Conservation (phyloP, 2,329 filamentous ascomycete species). For the Aplosporella prunicola region DNA sequence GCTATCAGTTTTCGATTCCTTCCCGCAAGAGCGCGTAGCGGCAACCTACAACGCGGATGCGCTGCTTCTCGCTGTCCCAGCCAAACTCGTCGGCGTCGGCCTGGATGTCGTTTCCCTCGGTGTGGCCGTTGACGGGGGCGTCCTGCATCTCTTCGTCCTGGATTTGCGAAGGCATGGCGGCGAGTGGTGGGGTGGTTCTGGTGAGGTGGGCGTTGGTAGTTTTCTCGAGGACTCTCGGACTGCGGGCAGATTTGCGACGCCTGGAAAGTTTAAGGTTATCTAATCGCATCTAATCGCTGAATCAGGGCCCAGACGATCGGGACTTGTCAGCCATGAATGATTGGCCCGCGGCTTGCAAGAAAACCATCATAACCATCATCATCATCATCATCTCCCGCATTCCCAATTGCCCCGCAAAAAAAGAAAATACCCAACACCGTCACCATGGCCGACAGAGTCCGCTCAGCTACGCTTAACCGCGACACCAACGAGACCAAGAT, state of each 20-base stretch:
- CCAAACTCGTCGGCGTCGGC: slow-evolving; percentile 32
- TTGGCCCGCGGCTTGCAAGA: background rate
- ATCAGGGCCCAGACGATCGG: background rate
- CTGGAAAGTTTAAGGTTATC: slow-evolving; percentile 15
- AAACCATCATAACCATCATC: background rate
- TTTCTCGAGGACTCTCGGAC: background rate
- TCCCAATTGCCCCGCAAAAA: slow-evolving; percentile 11
- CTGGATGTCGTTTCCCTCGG: slow-evolving; percentile 39
- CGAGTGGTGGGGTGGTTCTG: slow-evolving; percentile 12
- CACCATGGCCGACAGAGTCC: slow-evolving; percentile 28
- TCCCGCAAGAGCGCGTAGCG: background rate
- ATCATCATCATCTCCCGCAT: background rate
- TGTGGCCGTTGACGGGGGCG: slow-evolving; percentile 22
- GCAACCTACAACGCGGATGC: slow-evolving; percentile 35
- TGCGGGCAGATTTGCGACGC: slow-evolving; percentile 10
- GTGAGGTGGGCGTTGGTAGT: too few species aligned
- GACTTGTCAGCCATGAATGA: background rate
- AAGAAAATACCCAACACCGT: slow-evolving; percentile 15
- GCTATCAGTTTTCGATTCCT: slow-evolving; percentile 1
- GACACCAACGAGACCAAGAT: slow-evolving; percentile 99
- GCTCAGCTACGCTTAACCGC: slow-evolving; percentile 71
- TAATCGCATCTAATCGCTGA: slow-evolving; percentile 15
- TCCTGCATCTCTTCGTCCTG: slow-evolving; percentile 29
- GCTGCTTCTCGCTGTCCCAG: slow-evolving; percentile 38
- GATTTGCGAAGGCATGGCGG: slow-evolving; percentile 7